A percentile compares a stretch with the other conserved stretches of the same genome.
phyloP scores from a whole-genome alignment of 345 rosid genomes.

The Turnera subulata region DNA sequence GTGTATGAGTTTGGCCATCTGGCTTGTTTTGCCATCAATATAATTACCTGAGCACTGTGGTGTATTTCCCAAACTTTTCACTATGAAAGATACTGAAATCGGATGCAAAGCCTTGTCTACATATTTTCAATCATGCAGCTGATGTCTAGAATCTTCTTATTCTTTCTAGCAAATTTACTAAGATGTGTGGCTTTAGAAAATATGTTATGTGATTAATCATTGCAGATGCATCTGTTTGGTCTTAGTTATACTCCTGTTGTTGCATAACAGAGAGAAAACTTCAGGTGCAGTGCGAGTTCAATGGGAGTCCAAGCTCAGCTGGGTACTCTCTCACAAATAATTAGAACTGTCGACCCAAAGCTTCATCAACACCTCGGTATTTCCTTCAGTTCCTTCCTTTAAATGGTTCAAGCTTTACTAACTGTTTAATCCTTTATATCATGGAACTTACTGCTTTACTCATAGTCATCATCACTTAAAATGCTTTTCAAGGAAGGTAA shows the following conservation, averaged over 20 bases:
- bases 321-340: slow-evolving; percentile 71
- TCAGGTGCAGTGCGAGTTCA: slow-evolving; percentile 61
- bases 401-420: slow-evolving; percentile 1
- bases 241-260: slow-evolving; percentile 8
- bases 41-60: too few relatives aligned
- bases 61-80: too few relatives aligned
- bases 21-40: too few relatives aligned
- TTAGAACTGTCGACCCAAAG: slow-evolving; percentile 78
- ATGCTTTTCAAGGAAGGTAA: too few relatives aligned
- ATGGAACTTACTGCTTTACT: too few relatives aligned
- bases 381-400: slow-evolving; percentile 4
- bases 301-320: slow-evolving; percentile 94
- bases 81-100: too few relatives aligned
- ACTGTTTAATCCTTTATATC: too few relatives aligned
- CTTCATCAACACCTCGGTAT: slow-evolving; percentile 95
- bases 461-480: too few relatives aligned
- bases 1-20: too few relatives aligned
- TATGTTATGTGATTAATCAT: not conserved
- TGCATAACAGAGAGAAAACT: slow-evolving; percentile 76
- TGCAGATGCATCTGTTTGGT: slow-evolving; percentile 8
- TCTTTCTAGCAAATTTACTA: not conserved
- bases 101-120: too few relatives aligned
- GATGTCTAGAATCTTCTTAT: too few relatives aligned
- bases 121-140: too few relatives aligned
- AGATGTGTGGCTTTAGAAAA: not conserved